A percentile compares a stretch with the other conserved stretches of the same genome.
These are phyloP conservation scores for Fusarium devonianum DNA, from an alignment of 2,329 filamentous ascomycete genomes.

Conservation along the genomic window DNA sequence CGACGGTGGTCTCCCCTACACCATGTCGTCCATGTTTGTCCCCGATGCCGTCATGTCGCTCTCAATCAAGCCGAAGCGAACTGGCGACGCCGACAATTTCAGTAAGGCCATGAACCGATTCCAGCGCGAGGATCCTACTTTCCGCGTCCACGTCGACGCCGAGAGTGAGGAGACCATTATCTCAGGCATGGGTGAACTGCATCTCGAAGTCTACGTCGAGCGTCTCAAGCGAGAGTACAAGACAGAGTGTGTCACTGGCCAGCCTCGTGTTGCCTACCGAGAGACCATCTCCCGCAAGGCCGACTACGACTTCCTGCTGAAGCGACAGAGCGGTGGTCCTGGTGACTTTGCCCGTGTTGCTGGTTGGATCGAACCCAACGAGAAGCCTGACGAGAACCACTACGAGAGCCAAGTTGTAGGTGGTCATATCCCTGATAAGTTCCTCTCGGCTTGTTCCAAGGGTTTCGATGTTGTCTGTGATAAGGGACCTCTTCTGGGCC, in stretches of 20 bases:
- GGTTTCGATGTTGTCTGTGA: conserved; percentile 85
- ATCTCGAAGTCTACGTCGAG: conserved; percentile 97
- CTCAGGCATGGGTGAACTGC: conserved; percentile 96
- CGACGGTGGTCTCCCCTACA: conserved; percentile 89
- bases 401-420: conserved; percentile 90
- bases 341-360: conserved; percentile 94
- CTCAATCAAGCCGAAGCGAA: conserved; percentile 95
- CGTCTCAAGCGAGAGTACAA: conserved; percentile 96
- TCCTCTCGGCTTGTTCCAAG: conserved; percentile 91
- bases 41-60: conserved; percentile 98
- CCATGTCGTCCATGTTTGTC: conserved; percentile 98
- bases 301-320: conserved; percentile 91
- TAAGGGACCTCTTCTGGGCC: conserved; percentile 89
- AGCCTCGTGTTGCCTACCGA: conserved; percentile 95
- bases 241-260: conserved; percentile 93
- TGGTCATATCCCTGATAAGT: conserved; percentile 94
- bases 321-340: conserved; percentile 93
- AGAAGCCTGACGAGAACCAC: conserved; percentile 73
- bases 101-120: conserved; percentile 99
- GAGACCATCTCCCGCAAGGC: conserved; percentile 85
- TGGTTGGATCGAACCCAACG: conserved; percentile 89
- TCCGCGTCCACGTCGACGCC: conserved; percentile 89
- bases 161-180: conserved; percentile 98
- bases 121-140: conserved; percentile 97
- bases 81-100: conserved; percentile 91